These are phyloP conservation scores for Amoebophrya sp. DNA, from an alignment of 169 alveolate genomes.

Conservation along the genomic window DNA sequence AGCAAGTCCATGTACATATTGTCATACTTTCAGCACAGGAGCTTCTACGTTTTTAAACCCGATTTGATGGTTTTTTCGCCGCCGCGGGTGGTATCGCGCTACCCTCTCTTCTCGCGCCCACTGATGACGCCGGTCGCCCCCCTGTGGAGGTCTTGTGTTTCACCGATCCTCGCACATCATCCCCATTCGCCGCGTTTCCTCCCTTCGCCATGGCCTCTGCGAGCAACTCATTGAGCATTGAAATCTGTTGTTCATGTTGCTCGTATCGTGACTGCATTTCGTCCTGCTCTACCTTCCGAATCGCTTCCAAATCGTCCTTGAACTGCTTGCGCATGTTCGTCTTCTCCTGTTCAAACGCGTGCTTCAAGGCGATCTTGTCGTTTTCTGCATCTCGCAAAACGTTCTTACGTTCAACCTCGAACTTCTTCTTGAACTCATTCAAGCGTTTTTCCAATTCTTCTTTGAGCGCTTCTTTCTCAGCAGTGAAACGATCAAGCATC, in stretches of 20 bases:
- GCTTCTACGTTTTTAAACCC: too few relatives aligned
- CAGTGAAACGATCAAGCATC: neutral
- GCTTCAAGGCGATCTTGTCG: neutral
- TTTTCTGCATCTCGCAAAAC: neutral
- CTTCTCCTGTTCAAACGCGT: neutral
- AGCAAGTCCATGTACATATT: too few relatives aligned
- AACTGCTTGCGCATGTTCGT: constrained; percentile 1
- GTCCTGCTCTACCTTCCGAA: neutral
- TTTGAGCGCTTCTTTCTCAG: neutral
- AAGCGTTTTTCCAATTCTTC: neutral
- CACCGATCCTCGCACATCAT: too few relatives aligned
- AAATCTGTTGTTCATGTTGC: neutral
- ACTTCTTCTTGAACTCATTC: neutral
- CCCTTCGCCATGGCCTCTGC: neutral
- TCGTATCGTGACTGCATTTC: neutral
- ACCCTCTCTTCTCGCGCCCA: too few relatives aligned
- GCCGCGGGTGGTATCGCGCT: too few relatives aligned
- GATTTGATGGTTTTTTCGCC: too few relatives aligned
- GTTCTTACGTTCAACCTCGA: neutral
- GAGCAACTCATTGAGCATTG: neutral
- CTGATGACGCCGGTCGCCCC: too few relatives aligned
- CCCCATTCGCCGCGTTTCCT: neutral
- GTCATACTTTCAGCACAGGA: too few relatives aligned
- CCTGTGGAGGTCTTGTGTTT: too few relatives aligned
- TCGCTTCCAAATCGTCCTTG: neutral